These are phyloP conservation scores for Hypoxylon rickii DNA, from an alignment of 495 filamentous ascomycete species.

Conservation along the genomic window DNA sequence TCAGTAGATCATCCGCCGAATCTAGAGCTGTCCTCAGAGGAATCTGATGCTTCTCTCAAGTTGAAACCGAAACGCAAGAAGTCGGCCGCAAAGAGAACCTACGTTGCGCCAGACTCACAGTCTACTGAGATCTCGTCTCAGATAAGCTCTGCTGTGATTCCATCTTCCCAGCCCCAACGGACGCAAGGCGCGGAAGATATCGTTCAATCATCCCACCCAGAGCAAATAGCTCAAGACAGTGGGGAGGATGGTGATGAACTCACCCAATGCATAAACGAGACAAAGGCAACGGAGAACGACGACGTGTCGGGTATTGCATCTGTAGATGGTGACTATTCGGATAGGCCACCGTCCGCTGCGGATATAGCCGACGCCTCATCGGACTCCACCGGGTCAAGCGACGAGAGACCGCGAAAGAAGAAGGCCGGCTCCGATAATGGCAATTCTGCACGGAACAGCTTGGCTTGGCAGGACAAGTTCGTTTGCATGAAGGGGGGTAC, in stretches of 20 bases:
- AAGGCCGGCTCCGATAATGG: not conserved
- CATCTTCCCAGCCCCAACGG: slow-evolving; percentile 18
- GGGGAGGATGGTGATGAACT: slow-evolving; percentile 23
- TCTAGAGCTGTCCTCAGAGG: slow-evolving; percentile 8
- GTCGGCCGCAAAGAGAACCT: slow-evolving; percentile 2
- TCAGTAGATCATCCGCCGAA: not conserved
- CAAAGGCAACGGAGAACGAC: not conserved
- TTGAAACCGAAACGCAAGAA: slow-evolving; percentile 34
- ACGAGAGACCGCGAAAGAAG: slow-evolving; percentile 27
- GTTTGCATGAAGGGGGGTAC: slow-evolving; percentile 50
- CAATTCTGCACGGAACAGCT: not conserved
- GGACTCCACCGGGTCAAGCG: slow-evolving; percentile 2
- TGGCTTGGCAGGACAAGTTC: slow-evolving; percentile 44
- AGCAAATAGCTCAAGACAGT: not conserved
- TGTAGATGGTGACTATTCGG: not conserved
- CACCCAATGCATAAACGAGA: slow-evolving; percentile 27
- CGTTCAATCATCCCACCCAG: not conserved
- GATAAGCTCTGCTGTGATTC: not conserved
- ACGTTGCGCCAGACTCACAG: slow-evolving; percentile 8
- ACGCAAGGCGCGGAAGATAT: not conserved
- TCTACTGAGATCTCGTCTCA: slow-evolving; percentile 22
- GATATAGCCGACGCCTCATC: slow-evolving; percentile 9
- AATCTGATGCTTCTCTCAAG: slow-evolving; percentile 33
- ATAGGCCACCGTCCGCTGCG: not conserved
- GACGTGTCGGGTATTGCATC: not conserved